Conservation (phyloP, 345 rosid species). For the Lagerstroemia speciosa region DNA sequence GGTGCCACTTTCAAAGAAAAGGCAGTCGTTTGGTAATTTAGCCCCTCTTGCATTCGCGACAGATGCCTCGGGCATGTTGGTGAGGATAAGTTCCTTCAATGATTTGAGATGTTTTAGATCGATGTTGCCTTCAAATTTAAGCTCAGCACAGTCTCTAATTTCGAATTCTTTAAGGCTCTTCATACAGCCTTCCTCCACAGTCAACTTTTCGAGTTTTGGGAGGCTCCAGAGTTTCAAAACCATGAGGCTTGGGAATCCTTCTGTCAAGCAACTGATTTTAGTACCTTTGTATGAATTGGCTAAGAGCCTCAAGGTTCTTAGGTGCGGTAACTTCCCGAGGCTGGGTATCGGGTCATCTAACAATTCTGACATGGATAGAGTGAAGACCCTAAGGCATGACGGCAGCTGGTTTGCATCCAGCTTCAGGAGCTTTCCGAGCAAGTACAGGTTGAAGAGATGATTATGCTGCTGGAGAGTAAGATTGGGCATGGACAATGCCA, state of each 20-base stretch:
- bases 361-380: background rate
- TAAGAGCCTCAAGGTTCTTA: background rate
- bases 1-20: background rate
- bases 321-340: background rate
- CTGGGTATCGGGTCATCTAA: background rate
- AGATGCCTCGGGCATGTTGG: background rate
- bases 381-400: background rate
- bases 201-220: accelerated
- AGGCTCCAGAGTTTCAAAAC: background rate
- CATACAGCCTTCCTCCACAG: background rate
- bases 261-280: background rate
- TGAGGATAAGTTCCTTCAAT: background rate
- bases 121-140: background rate
- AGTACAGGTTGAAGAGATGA: background rate
- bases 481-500: no score
- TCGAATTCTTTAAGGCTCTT: accelerated
- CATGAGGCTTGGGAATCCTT: background rate
- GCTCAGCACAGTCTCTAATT: background rate
- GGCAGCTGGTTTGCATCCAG: background rate
- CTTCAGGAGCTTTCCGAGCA: background rate
- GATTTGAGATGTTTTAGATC: background rate
- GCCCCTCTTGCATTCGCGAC: background rate
- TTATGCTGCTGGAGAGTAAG: background rate
- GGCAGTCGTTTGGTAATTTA: background rate
- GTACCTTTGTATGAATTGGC: background rate